Conservation (phyloP, 2,329 filamentous ascomycete species). For the Paraphoma chrysanthemicola region DNA sequence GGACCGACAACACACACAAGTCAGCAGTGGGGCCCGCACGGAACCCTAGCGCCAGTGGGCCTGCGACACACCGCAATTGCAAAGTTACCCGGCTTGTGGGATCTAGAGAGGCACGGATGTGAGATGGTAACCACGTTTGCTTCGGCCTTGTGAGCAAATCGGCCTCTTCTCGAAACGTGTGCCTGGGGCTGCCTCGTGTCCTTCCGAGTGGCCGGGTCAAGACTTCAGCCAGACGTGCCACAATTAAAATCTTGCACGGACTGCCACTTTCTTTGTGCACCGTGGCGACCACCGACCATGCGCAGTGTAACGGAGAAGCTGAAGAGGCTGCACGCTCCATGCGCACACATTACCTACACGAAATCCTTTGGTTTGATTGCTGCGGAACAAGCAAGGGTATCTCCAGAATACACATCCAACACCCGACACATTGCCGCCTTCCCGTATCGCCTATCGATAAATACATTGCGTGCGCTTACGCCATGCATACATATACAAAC, state of each 20-base stretch:
- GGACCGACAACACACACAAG: constrained; percentile 21
- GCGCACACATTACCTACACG: constrained; percentile 13
- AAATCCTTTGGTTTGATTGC: constrained; percentile 14
- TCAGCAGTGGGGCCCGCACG: constrained; percentile 14
- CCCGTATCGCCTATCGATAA: constrained; percentile 2
- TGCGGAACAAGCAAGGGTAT: constrained; percentile 37
- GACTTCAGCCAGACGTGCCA: constrained; percentile 18
- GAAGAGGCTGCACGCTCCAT: constrained; percentile 23
- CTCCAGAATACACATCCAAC: constrained; percentile 23
- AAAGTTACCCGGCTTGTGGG: constrained; percentile 15
- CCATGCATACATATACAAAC: not conserved
- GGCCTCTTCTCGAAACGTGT: constrained; percentile 21
- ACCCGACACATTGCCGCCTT: constrained; percentile 7
- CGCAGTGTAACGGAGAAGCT: constrained; percentile 29
- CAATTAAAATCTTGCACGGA: constrained; percentile 4
- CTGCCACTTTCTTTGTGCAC: constrained; percentile 21
- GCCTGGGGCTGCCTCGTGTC: not conserved
- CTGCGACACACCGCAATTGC: constrained; percentile 34
- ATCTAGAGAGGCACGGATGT: constrained; percentile 2
- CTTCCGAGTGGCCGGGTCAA: constrained; percentile 14
- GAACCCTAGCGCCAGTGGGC: constrained; percentile 6
- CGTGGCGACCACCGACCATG: constrained; percentile 30
- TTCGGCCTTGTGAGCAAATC: constrained; percentile 3
- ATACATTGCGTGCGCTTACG: not conserved
- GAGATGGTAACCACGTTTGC: not conserved